Base-by-base conservation (phyloP, 768 basidiomycete species). In the Pulveroboletus sp. region DNA sequence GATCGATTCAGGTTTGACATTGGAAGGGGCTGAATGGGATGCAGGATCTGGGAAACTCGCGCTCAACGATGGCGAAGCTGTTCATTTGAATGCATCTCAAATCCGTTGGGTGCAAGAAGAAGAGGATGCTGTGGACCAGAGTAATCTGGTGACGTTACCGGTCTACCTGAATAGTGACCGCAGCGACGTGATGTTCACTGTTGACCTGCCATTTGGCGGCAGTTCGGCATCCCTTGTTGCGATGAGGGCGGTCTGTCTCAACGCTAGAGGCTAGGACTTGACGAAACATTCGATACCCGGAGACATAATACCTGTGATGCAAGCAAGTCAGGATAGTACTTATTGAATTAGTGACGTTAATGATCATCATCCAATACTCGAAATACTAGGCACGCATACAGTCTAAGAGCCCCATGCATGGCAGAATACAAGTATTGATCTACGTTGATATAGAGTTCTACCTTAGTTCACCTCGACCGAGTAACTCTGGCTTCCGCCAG, bases 121-220 rank as follows among this genome's bases (percentile, higher is more conserved):
- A 33, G 76, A 75, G 31, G 58, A 66, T 6, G 35, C 19, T 5
- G 32, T 21, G 31, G 52, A 70, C 16, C 61, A 62, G 31, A 62
- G 63, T 29, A 71, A 69, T 43, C 57, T 80, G 47, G 88, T 94
- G 60, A 88, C 85, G 55, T 72, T 98, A 19, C 95, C 94, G 0
- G 90, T 97, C 37, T 98, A 97, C 68, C 79, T 97, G 64, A 97
- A 97, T 69, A 75, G 78, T 55, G 88, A 92, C 70, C 80, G 94
- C 43, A 87, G 83, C 63, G 90, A 93, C 60, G 89, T 95, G 29
- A 71, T 98, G 61, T 94, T 97, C 72, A 92, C 89, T 1, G 85
- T 95, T 31, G 81, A 90, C 58, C 67, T 98, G 48, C 86, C 88
- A 17, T 87, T 92, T 56, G 86, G 87, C 51, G 76, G 67, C 52